Conservation (phyloP, 2,329 filamentous ascomycete species). For the Venturia nashicola region DNA sequence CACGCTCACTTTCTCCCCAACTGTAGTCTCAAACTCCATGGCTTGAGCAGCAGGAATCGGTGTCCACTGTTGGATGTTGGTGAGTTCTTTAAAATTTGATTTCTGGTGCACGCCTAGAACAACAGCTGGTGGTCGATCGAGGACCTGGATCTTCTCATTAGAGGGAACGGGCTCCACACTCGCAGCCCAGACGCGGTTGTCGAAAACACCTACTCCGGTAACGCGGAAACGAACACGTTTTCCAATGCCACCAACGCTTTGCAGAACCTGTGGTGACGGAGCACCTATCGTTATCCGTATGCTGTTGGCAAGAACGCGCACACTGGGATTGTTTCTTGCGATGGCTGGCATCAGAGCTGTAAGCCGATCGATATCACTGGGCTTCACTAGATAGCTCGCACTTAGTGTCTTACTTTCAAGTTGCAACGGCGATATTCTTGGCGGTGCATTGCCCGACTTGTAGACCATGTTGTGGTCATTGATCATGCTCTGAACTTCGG, state of each 20-base stretch:
- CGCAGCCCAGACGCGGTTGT: constrained; percentile 81
- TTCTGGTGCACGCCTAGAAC: constrained; percentile 71
- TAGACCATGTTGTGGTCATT: constrained; percentile 67
- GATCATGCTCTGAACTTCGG: constrained; percentile 79
- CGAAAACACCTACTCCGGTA: constrained; percentile 58
- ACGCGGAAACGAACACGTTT: constrained; percentile 76
- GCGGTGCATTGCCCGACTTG: constrained; percentile 31
- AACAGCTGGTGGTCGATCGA: constrained; percentile 65
- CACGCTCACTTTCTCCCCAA: constrained; percentile 77
- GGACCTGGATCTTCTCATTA: constrained; percentile 42
- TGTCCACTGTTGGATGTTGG: constrained; percentile 73
- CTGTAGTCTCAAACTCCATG: constrained; percentile 67
- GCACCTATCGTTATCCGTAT: constrained; percentile 79
- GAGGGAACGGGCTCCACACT: constrained; percentile 60
- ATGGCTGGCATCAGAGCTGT: constrained; percentile 39
- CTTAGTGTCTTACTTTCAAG: constrained; percentile 86
- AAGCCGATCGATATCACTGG: constrained; percentile 59
- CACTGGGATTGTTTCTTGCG: constrained; percentile 47
- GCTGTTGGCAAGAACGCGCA: constrained; percentile 76
- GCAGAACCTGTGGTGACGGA: constrained; percentile 50
- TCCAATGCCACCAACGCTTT: constrained; percentile 79
- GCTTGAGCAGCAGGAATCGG: constrained; percentile 58
- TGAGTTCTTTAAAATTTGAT: constrained; percentile 65
- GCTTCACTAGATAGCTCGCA: constrained; percentile 76
- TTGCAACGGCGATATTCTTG: constrained; percentile 36